A percentile compares a stretch with the other conserved stretches of the same genome.
phyloP scores from a whole-genome alignment of 2,329 filamentous ascomycete species.

The Cryphonectria radicalis region DNA sequence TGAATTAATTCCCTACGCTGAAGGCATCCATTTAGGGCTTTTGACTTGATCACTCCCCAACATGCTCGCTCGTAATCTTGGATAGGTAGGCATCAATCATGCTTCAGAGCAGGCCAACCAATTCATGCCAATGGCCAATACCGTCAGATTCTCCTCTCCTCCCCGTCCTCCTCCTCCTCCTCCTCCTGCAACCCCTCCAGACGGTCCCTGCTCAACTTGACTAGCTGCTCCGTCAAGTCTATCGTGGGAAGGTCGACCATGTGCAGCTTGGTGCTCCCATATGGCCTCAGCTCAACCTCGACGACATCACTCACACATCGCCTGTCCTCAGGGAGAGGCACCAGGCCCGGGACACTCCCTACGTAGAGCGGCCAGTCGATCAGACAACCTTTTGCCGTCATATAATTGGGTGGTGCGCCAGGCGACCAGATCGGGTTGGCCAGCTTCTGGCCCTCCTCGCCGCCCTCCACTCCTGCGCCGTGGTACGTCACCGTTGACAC shows the following conservation, averaged over 20 bases:
- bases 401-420: conserved; percentile 38
- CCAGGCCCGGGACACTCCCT: conserved; percentile 36
- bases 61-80: no score
- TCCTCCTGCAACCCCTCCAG: background rate
- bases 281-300: conserved; percentile 38
- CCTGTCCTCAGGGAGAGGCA: conserved; percentile 29
- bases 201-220: background rate
- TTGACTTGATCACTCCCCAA: background rate
- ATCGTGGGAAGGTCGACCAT: conserved; percentile 40
- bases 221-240: conserved; percentile 26
- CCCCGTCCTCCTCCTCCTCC: background rate
- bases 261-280: conserved; percentile 40
- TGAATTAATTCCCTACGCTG: background rate
- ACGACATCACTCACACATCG: conserved; percentile 32
- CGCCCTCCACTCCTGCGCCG: conserved; percentile 14
- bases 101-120: background rate
- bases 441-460: conserved; percentile 25
- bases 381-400: conserved; percentile 39
- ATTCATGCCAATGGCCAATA: background rate
- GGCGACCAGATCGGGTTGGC: conserved; percentile 38
- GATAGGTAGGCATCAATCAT: background rate
- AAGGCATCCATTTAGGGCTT: background rate
- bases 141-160: background rate
- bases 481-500: conserved; percentile 37
- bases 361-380: conserved; percentile 39